These are phyloP conservation scores for Gynandropsis gynandra DNA, from an alignment of 345 rosid genomes.

Conservation along the genomic window DNA sequence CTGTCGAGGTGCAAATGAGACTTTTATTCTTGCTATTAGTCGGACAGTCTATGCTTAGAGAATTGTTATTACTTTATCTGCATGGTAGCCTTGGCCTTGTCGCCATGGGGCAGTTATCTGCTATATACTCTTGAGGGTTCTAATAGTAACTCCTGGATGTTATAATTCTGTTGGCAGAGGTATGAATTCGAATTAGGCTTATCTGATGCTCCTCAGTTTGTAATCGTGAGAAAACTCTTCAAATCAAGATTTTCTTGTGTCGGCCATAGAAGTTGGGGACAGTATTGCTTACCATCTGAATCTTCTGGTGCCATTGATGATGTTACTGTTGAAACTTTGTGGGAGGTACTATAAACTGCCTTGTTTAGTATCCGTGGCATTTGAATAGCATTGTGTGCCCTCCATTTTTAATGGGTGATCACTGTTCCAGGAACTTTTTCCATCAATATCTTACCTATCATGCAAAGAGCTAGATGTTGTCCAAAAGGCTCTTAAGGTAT, in stretches of 20 bases:
- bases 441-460: constrained; percentile 69
- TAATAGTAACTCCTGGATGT: constrained; percentile 17
- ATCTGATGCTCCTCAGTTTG: constrained; percentile 31
- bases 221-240: constrained; percentile 34
- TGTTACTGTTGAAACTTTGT: constrained; percentile 68
- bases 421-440: constrained; percentile 33
- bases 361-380: constrained; percentile 9
- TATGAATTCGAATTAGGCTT: constrained; percentile 38
- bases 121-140: constrained; percentile 12
- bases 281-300: constrained; percentile 39
- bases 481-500: constrained; percentile 69
- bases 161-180: constrained; percentile 36
- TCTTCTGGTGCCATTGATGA: constrained; percentile 35
- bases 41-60: constrained; percentile 2
- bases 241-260: constrained; percentile 36
- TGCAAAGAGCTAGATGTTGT: constrained; percentile 78
- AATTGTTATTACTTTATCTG: not conserved
- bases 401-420: constrained; percentile 11
- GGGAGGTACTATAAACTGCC: constrained; percentile 63
- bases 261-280: constrained; percentile 48
- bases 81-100: not conserved
- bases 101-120: constrained; percentile 10
- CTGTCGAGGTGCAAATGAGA: not conserved
- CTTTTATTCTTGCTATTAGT: constrained; percentile 3
- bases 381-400: not conserved